These are phyloP conservation scores for Guyanaporus albipodus DNA, from an alignment of 768 basidiomycete species.

Conservation along the genomic window DNA sequence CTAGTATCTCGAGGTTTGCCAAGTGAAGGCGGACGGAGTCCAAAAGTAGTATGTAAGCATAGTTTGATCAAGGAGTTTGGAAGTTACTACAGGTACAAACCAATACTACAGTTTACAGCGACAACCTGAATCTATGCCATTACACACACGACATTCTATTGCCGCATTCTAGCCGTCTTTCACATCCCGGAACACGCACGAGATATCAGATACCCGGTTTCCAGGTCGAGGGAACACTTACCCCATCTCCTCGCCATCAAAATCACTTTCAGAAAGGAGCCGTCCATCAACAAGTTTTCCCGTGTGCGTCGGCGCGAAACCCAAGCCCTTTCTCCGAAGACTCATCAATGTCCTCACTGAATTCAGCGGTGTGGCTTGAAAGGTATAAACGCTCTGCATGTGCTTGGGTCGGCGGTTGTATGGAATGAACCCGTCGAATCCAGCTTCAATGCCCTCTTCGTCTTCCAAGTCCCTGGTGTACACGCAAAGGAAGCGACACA, in stretches of 20 bases:
- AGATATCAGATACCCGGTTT: background rate
- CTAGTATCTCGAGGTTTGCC: no score
- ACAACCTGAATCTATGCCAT: no score
- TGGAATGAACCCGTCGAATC: constrained; percentile 21
- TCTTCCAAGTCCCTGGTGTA: constrained; percentile 14
- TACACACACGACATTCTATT: background rate
- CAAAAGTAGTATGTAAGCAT: constrained; percentile 6
- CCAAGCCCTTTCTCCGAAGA: constrained; percentile 39
- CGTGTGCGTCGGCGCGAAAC: constrained; percentile 38
- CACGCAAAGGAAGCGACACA: constrained; percentile 28
- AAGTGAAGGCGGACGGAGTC: constrained; percentile 3
- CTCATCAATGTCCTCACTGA: constrained; percentile 19
- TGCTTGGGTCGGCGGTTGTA: constrained; percentile 11
- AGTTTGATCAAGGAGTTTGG: no score
- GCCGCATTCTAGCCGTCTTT: background rate
- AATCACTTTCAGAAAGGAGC: constrained; percentile 16
- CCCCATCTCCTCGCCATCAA: no score
- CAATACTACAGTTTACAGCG: no score
- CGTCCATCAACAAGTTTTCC: constrained; percentile 36
- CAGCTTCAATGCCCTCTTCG: constrained; percentile 4
- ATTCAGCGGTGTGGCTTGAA: constrained; percentile 35
- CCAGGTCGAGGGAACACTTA: no score
- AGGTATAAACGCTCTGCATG: constrained; percentile 14
- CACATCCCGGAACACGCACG: background rate
- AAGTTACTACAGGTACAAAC: background rate